Percentiles rank a stretch among this genome's conserved stretches.
These are phyloP conservation scores for Backusella mclennaniae DNA, from an alignment of 192 early-diverging fungal species.

Conservation along the genomic window DNA sequence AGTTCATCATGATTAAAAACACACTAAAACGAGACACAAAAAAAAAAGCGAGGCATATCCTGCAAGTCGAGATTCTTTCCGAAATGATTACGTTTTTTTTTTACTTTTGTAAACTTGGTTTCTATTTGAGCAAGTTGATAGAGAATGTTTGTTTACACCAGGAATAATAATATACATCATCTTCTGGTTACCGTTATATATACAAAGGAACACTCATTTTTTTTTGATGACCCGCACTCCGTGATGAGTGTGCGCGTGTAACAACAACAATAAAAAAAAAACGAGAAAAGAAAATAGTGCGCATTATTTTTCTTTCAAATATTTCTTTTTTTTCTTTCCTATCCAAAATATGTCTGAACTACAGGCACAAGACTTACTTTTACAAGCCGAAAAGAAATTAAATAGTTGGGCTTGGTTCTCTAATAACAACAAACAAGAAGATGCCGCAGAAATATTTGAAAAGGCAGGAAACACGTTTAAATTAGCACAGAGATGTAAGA, in stretches of 20 bases:
- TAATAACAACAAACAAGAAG: slow-evolving; percentile 79
- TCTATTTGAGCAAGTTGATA: too few species aligned
- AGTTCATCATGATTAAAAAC: too few species aligned
- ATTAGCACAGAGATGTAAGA: slow-evolving; percentile 82
- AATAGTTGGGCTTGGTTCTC: slow-evolving; percentile 62
- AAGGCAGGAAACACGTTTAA: slow-evolving; percentile 93
- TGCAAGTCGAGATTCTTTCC: too few species aligned
- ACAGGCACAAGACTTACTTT: slow-evolving; percentile 55
- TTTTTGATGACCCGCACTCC: not conserved
- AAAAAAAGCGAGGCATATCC: too few species aligned
- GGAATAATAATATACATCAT: too few species aligned
- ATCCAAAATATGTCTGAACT: slow-evolving; percentile 38
- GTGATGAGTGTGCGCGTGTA: not conserved
- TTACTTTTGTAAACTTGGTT: too few species aligned
- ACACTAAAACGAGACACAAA: too few species aligned
- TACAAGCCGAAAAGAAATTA: slow-evolving; percentile 70
- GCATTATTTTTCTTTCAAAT: not conserved
- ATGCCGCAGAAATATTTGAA: slow-evolving; percentile 89
- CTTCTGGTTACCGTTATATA: too few species aligned
- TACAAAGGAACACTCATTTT: too few species aligned
- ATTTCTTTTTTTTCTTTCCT: not conserved
- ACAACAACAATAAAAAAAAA: not conserved
- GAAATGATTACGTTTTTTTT: too few species aligned
- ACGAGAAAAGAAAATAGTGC: too few species aligned
- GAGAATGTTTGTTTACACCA: too few species aligned